phyloP scores from a whole-genome alignment of 2,329 filamentous ascomycete species.

The Ceratocystis alfenasii region DNA sequence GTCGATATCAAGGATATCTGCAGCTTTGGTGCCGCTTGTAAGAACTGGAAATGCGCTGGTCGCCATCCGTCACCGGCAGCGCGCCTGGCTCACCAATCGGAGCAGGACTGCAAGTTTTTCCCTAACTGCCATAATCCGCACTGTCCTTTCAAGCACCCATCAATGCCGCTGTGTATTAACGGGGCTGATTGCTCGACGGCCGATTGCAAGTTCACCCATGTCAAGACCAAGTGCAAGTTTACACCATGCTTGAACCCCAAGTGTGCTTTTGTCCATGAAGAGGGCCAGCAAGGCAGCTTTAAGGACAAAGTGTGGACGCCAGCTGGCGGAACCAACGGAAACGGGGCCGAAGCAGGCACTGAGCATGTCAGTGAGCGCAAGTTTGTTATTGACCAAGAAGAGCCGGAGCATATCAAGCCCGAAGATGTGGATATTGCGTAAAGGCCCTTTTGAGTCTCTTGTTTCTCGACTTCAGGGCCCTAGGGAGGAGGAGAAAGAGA shows the following conservation, averaged over 20 bases:
- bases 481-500: neutral
- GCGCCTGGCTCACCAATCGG: slow-evolving; percentile 63
- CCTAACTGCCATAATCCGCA: slow-evolving; percentile 80
- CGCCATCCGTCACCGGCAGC: slow-evolving; percentile 86
- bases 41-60: slow-evolving; percentile 85
- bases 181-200: slow-evolving; percentile 73
- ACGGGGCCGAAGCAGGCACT: slow-evolving; percentile 32
- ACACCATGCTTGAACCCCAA: slow-evolving; percentile 81
- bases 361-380: slow-evolving; percentile 77
- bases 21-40: slow-evolving; percentile 79
- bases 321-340: neutral
- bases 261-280: slow-evolving; percentile 81
- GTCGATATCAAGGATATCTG: slow-evolving; percentile 74
- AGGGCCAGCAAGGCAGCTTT: slow-evolving; percentile 76
- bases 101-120: slow-evolving; percentile 82
- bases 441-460: slow-evolving; percentile 24
- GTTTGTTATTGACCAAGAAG: slow-evolving; percentile 56
- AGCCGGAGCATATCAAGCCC: slow-evolving; percentile 28
- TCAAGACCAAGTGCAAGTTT: slow-evolving; percentile 75
- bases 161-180: slow-evolving; percentile 78
- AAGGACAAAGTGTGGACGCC: slow-evolving; percentile 87
- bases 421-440: slow-evolving; percentile 31
- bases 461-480: neutral
- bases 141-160: slow-evolving; percentile 82
- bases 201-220: slow-evolving; percentile 83